Conservation (phyloP, 257 asterid genomes). For the Mitragyna speciosa region DNA sequence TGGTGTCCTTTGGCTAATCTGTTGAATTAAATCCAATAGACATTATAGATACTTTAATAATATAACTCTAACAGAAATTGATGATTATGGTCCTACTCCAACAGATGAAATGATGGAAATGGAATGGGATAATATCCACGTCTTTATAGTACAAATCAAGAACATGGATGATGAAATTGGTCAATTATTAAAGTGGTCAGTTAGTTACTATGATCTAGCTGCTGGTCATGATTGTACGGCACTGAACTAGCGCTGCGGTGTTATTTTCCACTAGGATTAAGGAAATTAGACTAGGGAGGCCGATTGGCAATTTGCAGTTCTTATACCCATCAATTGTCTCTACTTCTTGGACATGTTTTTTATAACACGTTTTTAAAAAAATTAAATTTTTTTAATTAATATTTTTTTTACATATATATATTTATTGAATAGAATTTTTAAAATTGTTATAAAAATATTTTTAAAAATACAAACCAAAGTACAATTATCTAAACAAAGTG, state of each 20-base stretch:
- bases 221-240: constrained; percentile 12
- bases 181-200: constrained; percentile 12
- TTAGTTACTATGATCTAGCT: neutral
- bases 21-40: neutral
- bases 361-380: too few species aligned
- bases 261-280: neutral
- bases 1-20: constrained; percentile 1
- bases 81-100: constrained; percentile 8
- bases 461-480: too few species aligned
- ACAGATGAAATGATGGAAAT: constrained; percentile 5
- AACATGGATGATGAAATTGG: constrained; percentile 7
- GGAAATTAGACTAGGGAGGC: neutral
- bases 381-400: too few species aligned
- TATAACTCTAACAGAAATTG: neutral
- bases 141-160: neutral
- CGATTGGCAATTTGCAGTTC: neutral
- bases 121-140: neutral
- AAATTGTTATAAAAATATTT: too few species aligned
- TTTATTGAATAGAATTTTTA: too few species aligned
- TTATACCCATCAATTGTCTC: neutral
- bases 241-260: neutral
- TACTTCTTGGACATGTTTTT: too few species aligned
- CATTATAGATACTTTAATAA: neutral
- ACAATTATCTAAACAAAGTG: too few species aligned
- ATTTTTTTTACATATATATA: too few species aligned